These are phyloP conservation scores for Candida dubliniensis DNA, from an alignment of 1,139 yeast genomes.

Conservation along the genomic window DNA sequence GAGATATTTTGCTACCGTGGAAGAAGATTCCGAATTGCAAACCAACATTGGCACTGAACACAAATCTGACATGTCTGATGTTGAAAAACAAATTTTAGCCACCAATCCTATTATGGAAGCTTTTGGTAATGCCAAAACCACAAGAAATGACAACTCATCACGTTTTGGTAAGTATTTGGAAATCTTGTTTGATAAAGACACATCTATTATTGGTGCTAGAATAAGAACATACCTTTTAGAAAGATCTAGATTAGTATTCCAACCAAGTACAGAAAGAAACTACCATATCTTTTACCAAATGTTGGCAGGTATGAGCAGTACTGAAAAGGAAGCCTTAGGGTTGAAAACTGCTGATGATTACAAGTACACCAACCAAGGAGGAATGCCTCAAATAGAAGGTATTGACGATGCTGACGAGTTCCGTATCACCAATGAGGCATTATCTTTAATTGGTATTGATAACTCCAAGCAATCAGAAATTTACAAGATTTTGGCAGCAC, in stretches of 20 bases:
- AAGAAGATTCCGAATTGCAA: conserved; percentile 47
- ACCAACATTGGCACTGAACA: conserved; percentile 24
- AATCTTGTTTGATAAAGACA: conserved; percentile 72
- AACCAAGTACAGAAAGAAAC: conserved; percentile 85
- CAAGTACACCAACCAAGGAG: conserved; percentile 89
- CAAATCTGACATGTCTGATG: conserved; percentile 78
- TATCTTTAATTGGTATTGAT: conserved; percentile 74
- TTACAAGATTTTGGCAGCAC: conserved; percentile 80
- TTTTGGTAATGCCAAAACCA: conserved; percentile 97
- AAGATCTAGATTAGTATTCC: conserved; percentile 91
- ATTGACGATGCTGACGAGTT: conserved; percentile 85
- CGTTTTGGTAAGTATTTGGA: conserved; percentile 96
- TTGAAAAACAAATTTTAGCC: conserved; percentile 92
- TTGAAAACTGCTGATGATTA: conserved; percentile 68
- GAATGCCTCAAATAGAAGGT: conserved; percentile 67
- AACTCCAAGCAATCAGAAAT: conserved; percentile 62
- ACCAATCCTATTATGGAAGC: conserved; percentile 99
- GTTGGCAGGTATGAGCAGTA: conserved; percentile 70
- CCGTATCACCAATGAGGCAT: conserved; percentile 69
- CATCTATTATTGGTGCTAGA: conserved; percentile 89
- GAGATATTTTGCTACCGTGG: conserved; percentile 97
- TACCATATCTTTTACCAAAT: conserved; percentile 95
- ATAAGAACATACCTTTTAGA: conserved; percentile 90
- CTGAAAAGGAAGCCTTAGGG: conserved; percentile 57
- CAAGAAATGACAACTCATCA: conserved; percentile 95